Conservation (phyloP, 2,329 filamentous ascomycete species). For the Penicillium nordicum region DNA sequence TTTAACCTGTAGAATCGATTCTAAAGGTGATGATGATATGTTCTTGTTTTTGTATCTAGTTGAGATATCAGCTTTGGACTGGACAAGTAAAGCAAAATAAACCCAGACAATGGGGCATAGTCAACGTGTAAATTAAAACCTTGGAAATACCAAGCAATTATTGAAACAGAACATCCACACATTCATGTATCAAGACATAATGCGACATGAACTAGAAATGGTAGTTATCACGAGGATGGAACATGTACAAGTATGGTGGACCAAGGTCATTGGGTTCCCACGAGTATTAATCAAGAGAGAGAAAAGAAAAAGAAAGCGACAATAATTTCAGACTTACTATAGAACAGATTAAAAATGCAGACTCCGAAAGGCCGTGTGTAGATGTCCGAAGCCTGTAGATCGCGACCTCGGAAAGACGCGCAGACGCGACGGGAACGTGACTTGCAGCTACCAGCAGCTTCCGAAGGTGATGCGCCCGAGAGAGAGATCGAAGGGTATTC, state of each 20-base stretch:
- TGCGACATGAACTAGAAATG: not conserved
- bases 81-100: not conserved
- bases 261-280: not conserved
- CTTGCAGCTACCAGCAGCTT: not conserved
- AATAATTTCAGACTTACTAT: not conserved
- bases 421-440: conserved; percentile 28
- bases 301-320: not conserved
- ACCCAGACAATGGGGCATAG: not conserved
- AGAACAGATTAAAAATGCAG: not conserved
- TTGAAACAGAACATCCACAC: not conserved
- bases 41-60: not conserved
- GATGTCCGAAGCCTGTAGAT: conserved; percentile 10
- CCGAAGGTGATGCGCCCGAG: not conserved
- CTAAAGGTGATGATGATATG: not conserved
- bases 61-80: not conserved
- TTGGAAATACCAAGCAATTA: not conserved
- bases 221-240: not conserved
- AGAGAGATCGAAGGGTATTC: no score
- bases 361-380: not conserved
- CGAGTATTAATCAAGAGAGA: not conserved
- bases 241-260: not conserved
- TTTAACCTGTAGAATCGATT: not conserved
- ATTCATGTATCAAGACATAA: not conserved
- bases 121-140: not conserved
- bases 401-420: conserved; percentile 21